A percentile compares a stretch with the other conserved stretches of the same genome.
Evolutionary conservation across 345 rosid genomes (phyloP).

Genomic region (Rhodomyrtus tomentosa): DNA sequence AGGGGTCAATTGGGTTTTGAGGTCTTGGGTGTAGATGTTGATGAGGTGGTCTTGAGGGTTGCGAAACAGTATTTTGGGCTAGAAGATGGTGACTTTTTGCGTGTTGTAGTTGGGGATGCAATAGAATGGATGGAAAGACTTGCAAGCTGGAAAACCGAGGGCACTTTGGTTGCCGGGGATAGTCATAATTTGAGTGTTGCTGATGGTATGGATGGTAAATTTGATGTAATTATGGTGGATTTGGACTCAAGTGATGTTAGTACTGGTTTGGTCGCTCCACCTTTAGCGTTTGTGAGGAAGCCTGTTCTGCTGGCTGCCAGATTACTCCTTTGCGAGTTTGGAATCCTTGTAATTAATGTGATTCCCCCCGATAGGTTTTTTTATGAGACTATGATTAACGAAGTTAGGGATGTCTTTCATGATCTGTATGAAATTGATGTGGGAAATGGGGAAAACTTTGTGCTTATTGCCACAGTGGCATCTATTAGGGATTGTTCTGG

Average conservation of each 20-base stretch:
- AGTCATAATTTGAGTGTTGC: neutral
- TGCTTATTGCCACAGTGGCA: constrained; percentile 36
- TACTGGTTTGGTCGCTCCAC: constrained; percentile 62
- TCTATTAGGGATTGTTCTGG: constrained; percentile 6
- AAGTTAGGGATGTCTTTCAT: constrained; percentile 27
- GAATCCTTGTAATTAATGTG: constrained; percentile 56
- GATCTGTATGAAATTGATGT: constrained; percentile 71
- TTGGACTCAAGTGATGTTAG: constrained; percentile 44
- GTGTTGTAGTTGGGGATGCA: constrained; percentile 39
- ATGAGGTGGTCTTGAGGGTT: constrained; percentile 48
- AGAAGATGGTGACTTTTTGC: constrained; percentile 23
- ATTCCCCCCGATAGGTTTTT: constrained; percentile 37
- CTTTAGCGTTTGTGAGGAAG: constrained; percentile 38
- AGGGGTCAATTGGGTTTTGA: constrained; percentile 39
- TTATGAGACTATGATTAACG: constrained; percentile 23
- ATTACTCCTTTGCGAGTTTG: constrained; percentile 31
- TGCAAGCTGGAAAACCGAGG: constrained; percentile 2
- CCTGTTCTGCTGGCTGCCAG: constrained; percentile 42
- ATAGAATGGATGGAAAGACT: constrained; percentile 33
- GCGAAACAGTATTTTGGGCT: constrained; percentile 59
- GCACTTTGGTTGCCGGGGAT: neutral
- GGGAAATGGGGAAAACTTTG: constrained; percentile 55
- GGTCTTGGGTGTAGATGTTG: constrained; percentile 64
- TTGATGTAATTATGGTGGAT: constrained; percentile 83
- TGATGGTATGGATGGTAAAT: constrained; percentile 6